These are phyloP conservation scores for Zoysia japonica DNA, from an alignment of 176 grass and related monocot genomes.

Conservation along the genomic window DNA sequence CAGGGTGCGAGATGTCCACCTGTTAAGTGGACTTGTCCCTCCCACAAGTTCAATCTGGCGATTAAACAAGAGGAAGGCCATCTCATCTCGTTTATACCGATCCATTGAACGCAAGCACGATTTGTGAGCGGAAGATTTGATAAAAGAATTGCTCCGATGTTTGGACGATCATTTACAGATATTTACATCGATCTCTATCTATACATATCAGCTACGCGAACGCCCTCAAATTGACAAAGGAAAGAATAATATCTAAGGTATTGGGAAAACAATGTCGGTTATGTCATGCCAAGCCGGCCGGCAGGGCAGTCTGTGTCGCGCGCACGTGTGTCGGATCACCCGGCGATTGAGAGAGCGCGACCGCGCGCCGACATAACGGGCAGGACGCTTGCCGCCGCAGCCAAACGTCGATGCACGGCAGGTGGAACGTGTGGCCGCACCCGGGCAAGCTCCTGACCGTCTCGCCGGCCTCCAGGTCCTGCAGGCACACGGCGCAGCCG, in stretches of 20 bases:
- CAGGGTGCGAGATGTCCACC: not conserved
- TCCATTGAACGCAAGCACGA: no score
- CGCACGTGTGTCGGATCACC: not conserved
- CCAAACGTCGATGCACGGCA: conserved; percentile 72
- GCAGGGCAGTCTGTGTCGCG: not conserved
- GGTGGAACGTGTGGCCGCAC: conserved; percentile 76
- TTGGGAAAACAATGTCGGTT: not conserved
- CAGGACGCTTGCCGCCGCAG: conserved; percentile 70
- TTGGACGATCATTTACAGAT: no score
- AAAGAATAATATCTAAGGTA: not conserved
- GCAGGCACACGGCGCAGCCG: conserved; percentile 79
- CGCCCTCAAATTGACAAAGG: not conserved
- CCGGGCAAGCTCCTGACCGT: conserved; percentile 55
- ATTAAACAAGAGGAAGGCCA: not conserved
- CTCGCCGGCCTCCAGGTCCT: conserved; percentile 70
- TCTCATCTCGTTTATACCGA: no score
- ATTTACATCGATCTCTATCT: no score
- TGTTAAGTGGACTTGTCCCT: not conserved
- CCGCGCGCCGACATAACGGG: conserved; percentile 59
- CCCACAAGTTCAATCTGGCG: not conserved
- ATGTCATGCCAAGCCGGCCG: not conserved
- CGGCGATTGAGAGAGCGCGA: not conserved
- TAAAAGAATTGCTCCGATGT: no score
- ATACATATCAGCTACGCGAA: not conserved
- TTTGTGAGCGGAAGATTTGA: no score